These are phyloP conservation scores for Sugiyamaella sp. DNA, from an alignment of 1,139 yeast genomes.

Conservation along the genomic window DNA sequence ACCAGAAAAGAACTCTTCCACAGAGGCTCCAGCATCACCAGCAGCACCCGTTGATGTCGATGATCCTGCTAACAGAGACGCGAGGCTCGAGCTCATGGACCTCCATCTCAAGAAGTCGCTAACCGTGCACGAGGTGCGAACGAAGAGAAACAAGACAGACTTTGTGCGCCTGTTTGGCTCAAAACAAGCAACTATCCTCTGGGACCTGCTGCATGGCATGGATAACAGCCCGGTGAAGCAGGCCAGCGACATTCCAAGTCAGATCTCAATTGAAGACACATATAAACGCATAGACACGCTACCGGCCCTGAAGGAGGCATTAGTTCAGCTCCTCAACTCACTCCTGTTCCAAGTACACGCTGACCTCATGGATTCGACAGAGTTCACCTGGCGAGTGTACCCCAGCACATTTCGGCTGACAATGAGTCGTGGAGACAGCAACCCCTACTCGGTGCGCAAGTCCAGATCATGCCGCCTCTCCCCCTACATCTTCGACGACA, in stretches of 20 bases:
- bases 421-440: slow-evolving; percentile 9
- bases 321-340: slow-evolving; percentile 31
- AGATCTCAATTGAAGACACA: slow-evolving; percentile 44
- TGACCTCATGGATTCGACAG: slow-evolving; percentile 32
- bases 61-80: slow-evolving; percentile 9
- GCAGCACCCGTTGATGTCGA: too few relatives aligned
- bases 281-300: slow-evolving; percentile 25
- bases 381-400: slow-evolving; percentile 28
- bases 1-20: too few relatives aligned
- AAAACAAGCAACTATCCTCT: slow-evolving; percentile 30
- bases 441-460: slow-evolving; percentile 11
- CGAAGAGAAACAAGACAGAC: slow-evolving; percentile 7
- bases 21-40: too few relatives aligned
- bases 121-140: slow-evolving; percentile 19
- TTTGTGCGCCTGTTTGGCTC: slow-evolving; percentile 23
- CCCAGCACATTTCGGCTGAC: slow-evolving; percentile 33
- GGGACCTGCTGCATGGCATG: slow-evolving; percentile 39
- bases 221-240: slow-evolving; percentile 35
- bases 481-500: slow-evolving; percentile 6
- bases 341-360: slow-evolving; percentile 33
- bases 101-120: slow-evolving; percentile 3
- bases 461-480: slow-evolving; percentile 18
- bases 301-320: slow-evolving; percentile 24
- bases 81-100: neutral
- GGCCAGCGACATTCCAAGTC: slow-evolving; percentile 35